A percentile compares a stretch with the other conserved stretches of the same genome.
These are phyloP conservation scores for Monilinia laxa DNA, from an alignment of 2,329 filamentous ascomycete genomes.

Conservation along the genomic window DNA sequence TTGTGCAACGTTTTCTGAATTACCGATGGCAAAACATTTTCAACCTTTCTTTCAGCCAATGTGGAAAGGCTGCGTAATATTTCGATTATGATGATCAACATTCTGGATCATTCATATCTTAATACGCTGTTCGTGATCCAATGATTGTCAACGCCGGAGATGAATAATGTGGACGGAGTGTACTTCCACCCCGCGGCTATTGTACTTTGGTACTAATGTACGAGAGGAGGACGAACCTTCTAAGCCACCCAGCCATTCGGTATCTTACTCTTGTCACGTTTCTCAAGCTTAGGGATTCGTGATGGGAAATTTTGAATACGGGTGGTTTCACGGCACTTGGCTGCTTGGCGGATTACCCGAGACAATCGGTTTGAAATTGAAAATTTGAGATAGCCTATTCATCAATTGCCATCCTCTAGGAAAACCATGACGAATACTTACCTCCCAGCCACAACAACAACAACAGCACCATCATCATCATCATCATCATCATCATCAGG, in stretches of 20 bases:
- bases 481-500: not conserved
- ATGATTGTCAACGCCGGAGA: not conserved
- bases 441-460: not conserved
- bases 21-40: not conserved
- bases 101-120: not conserved
- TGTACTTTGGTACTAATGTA: not conserved
- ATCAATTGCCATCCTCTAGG: not conserved
- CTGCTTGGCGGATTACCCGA: not conserved
- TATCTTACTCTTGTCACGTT: not conserved
- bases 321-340: not conserved
- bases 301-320: not conserved
- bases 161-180: not conserved
- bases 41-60: not conserved
- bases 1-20: not conserved
- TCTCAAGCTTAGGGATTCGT: not conserved
- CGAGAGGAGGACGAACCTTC: not conserved
- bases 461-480: too few relatives aligned
- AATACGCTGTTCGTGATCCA: not conserved
- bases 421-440: not conserved
- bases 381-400: not conserved
- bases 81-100: not conserved
- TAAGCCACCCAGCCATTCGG: not conserved
- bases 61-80: not conserved
- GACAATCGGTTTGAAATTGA: not conserved
- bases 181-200: not conserved